Evolutionary conservation across 2,329 filamentous ascomycete species (phyloP).

Genomic region (Cladosporium sp.): DNA sequence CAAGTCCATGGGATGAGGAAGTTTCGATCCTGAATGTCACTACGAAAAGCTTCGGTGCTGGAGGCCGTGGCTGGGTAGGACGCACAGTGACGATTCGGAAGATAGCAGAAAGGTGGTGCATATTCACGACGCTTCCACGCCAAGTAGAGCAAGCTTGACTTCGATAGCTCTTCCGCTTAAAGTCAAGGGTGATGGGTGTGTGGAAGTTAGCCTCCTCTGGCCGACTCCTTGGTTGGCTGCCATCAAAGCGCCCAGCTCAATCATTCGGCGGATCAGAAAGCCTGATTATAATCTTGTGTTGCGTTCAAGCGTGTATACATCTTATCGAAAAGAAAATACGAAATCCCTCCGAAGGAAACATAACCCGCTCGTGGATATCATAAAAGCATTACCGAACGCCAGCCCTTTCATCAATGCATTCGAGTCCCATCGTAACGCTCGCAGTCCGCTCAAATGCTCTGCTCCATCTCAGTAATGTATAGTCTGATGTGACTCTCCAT

Average conservation of each 20-base stretch:
- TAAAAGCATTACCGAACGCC: slow-evolving; percentile 5
- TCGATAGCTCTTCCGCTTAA: too few species aligned
- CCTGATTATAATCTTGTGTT: background rate
- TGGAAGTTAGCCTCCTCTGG: too few species aligned
- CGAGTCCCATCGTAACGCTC: too few species aligned
- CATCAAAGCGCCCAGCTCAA: too few species aligned
- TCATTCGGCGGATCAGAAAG: too few species aligned
- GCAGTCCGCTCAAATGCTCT: slow-evolving; percentile 54
- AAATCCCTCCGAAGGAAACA: background rate
- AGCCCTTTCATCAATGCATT: background rate
- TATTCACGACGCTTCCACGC: slow-evolving; percentile 18
- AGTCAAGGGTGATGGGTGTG: too few species aligned
- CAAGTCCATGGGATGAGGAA: slow-evolving; percentile 42
- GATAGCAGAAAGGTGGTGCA: slow-evolving; percentile 45
- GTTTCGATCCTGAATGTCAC: slow-evolving; percentile 47
- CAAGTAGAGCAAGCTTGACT: too few species aligned
- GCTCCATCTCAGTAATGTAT: slow-evolving; percentile 99
- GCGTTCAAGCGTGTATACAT: background rate
- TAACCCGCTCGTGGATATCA: slow-evolving; percentile 1
- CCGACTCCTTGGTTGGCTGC: too few species aligned
- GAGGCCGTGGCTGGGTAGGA: slow-evolving; percentile 44
- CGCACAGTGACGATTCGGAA: slow-evolving; percentile 41
- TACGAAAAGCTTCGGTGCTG: slow-evolving; percentile 36
- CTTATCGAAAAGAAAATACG: background rate
- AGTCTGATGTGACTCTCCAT: slow-evolving; percentile 95